A percentile compares a stretch with the other conserved stretches of the same genome.
Evolutionary conservation across 805 yeast species (phyloP).

Genomic region (Wickerhamomyces hampshirensis): DNA sequence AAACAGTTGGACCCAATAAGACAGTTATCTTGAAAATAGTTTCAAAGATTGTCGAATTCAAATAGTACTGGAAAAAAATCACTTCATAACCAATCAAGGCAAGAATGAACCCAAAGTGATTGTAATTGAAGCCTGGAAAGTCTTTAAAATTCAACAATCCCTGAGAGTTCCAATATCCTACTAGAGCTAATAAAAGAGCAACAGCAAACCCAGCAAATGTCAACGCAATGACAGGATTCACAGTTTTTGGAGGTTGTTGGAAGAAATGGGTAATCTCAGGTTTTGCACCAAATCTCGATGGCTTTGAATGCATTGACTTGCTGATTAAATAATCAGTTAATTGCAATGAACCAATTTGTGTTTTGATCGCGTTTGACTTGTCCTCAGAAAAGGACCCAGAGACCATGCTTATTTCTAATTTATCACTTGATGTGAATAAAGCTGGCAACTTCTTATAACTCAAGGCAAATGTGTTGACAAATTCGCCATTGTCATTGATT

Average conservation of each 20-base stretch:
- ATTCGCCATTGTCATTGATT: slow-evolving; percentile 7
- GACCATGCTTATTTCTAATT: slow-evolving; percentile 15
- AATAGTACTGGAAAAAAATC: slow-evolving; percentile 24
- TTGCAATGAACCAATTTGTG: slow-evolving; percentile 18
- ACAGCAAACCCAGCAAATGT: slow-evolving; percentile 16
- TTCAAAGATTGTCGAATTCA: slow-evolving; percentile 21
- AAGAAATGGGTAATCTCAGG: slow-evolving; percentile 26
- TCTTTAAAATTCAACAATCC: slow-evolving; percentile 22
- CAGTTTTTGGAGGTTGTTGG: slow-evolving; percentile 19
- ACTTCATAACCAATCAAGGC: slow-evolving; percentile 19
- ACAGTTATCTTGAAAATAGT: slow-evolving; percentile 17
- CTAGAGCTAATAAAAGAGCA: slow-evolving; percentile 9
- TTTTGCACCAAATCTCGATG: slow-evolving; percentile 19
- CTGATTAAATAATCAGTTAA: slow-evolving; percentile 15
- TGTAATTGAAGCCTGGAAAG: slow-evolving; percentile 12
- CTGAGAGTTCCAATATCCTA: slow-evolving; percentile 16
- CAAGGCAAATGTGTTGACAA: slow-evolving; percentile 12
- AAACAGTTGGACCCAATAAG: slow-evolving; percentile 23
- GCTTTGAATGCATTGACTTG: slow-evolving; percentile 10
- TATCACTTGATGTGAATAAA: slow-evolving; percentile 15
- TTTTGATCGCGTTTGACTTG: slow-evolving; percentile 8
- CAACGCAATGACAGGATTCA: slow-evolving; percentile 16
- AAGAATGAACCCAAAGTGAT: slow-evolving; percentile 16
- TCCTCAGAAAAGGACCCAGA: slow-evolving; percentile 14
- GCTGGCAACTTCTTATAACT: slow-evolving; percentile 20